Evolutionary conservation across 345 rosid genomes (phyloP).

Genomic region (Jatropha curcas): DNA sequence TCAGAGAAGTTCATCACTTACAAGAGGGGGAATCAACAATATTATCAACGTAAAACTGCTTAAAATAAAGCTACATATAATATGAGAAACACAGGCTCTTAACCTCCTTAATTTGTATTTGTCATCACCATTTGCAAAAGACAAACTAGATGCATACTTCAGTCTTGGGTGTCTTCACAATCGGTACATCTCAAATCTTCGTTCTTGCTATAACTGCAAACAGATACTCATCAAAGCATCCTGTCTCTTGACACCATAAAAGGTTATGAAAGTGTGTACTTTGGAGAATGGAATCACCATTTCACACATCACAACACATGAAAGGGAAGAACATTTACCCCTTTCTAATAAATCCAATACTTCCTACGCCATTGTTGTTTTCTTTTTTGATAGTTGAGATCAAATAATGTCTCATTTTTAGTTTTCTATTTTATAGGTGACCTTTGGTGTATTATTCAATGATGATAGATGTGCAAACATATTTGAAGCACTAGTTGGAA

Average conservation of each 20-base stretch:
- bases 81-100: too few relatives aligned
- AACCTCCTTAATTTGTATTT: not conserved
- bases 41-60: not conserved
- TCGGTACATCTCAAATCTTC: not conserved
- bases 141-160: not conserved
- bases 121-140: not conserved
- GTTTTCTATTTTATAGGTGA: constrained; percentile 49
- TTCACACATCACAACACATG: not conserved
- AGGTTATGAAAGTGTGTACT: not conserved
- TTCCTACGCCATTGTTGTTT: not conserved
- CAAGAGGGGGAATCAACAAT: not conserved
- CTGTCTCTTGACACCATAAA: not conserved
- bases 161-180: not conserved
- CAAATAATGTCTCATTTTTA: too few relatives aligned
- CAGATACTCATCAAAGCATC: not conserved
- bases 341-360: too few relatives aligned
- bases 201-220: not conserved
- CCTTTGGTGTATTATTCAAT: constrained; percentile 80
- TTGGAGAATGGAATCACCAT: not conserved
- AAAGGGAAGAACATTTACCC: not conserved
- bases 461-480: constrained; percentile 94
- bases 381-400: too few relatives aligned
- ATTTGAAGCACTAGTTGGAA: constrained; percentile 92
- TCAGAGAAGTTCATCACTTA: not conserved
- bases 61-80: too few relatives aligned